phyloP scores from a whole-genome alignment of 2,329 filamentous ascomycete species.

The Phialocephala subalpina region DNA sequence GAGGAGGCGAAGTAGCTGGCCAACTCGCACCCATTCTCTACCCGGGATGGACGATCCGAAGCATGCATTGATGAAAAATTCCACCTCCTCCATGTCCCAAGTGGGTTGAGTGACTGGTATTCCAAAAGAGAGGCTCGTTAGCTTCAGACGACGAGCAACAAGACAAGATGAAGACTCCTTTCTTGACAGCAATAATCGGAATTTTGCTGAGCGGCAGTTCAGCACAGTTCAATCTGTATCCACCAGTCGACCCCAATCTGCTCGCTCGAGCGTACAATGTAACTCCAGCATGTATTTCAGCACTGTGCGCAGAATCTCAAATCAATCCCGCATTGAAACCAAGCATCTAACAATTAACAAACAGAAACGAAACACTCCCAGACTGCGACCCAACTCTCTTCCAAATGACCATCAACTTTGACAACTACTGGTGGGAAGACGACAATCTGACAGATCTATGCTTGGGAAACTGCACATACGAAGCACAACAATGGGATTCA shows the following conservation, averaged over 20 bases:
- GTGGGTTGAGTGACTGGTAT: too few species aligned
- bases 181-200: neutral
- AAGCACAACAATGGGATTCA: constrained; percentile 20
- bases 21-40: too few species aligned
- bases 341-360: neutral
- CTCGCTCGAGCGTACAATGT: constrained; percentile 19
- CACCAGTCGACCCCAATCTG: constrained; percentile 7
- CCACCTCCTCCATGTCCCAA: too few species aligned
- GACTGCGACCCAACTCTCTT: constrained; percentile 19
- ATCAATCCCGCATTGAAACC: too few species aligned
- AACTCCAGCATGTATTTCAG: constrained; percentile 14
- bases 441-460: constrained; percentile 32
- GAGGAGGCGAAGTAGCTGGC: too few species aligned
- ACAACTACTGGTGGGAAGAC: constrained; percentile 29
- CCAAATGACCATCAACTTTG: constrained; percentile 21
- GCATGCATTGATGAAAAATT: neutral
- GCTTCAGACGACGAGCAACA: too few species aligned
- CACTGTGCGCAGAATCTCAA: constrained; percentile 17
- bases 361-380: constrained; percentile 17
- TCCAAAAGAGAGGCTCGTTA: too few species aligned
- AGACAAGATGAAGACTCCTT: neutral
- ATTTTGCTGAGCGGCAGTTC: neutral
- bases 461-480: constrained; percentile 13
- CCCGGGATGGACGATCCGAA: too few species aligned
- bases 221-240: constrained; percentile 19